Percentiles rank a stretch among this genome's conserved stretches.
These are phyloP conservation scores for Fraxinus cuspidata DNA, from an alignment of 257 asterid genomes.

Conservation along the genomic window DNA sequence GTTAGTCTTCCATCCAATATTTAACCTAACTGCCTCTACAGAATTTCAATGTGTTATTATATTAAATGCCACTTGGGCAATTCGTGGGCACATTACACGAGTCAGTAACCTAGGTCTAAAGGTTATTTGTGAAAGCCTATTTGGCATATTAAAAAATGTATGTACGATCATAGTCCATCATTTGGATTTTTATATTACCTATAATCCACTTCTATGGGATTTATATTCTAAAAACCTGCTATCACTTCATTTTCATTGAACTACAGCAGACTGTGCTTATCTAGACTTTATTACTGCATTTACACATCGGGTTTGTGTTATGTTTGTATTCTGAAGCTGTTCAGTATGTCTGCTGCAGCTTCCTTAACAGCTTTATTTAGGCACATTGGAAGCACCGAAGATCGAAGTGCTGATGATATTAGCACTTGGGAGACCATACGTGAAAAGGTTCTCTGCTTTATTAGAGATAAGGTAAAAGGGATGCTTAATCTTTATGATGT, in stretches of 20 bases:
- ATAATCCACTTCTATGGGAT: neutral
- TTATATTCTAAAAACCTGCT: constrained; percentile 13
- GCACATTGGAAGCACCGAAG: constrained; percentile 83
- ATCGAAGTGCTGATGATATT: constrained; percentile 69
- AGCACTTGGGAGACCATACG: constrained; percentile 83
- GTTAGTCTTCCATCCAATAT: neutral
- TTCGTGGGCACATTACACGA: neutral
- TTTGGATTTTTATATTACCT: neutral
- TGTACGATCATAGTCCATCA: constrained; percentile 10
- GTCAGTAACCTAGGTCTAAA: neutral
- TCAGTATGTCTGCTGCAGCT: constrained; percentile 54
- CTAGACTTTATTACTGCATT: constrained; percentile 12
- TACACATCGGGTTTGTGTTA: neutral
- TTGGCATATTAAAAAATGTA: constrained; percentile 14
- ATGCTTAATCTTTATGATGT: neutral
- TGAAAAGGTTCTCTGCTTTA: constrained; percentile 80
- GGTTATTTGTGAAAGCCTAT: constrained; percentile 5
- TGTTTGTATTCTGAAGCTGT: constrained; percentile 22
- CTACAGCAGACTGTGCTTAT: neutral
- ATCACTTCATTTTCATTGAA: neutral
- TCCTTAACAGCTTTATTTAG: constrained; percentile 88
- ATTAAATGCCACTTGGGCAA: neutral
- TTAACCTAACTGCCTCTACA: neutral
- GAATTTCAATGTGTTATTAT: neutral
- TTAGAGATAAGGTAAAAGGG: constrained; percentile 72